Conservation (phyloP, 495 filamentous ascomycete species). For the Copromyces sp. region DNA sequence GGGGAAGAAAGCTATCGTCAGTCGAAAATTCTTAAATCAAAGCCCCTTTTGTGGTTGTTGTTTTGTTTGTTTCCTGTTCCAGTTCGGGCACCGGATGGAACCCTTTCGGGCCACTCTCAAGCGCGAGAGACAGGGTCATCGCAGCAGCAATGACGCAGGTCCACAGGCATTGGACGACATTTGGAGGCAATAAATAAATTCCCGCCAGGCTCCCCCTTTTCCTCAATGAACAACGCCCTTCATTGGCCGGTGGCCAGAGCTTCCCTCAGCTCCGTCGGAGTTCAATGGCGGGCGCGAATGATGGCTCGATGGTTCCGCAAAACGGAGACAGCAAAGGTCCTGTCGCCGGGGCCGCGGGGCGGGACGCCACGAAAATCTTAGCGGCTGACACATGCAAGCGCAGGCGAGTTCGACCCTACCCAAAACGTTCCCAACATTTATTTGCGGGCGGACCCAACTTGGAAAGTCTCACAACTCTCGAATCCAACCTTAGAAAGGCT, state of each 20-base stretch:
- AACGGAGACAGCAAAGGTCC: neutral
- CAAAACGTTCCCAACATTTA: neutral
- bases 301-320: neutral
- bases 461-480: neutral
- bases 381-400: neutral
- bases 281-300: neutral
- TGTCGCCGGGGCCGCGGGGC: neutral
- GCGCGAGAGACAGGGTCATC: neutral
- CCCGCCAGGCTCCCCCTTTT: neutral
- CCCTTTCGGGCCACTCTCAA: neutral
- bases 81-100: neutral
- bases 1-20: neutral
- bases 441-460: neutral
- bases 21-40: neutral
- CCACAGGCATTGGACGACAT: neutral
- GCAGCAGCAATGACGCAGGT: neutral
- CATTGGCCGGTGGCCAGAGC: neutral
- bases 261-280: neutral
- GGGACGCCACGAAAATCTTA: neutral
- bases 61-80: neutral
- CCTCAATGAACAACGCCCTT: neutral
- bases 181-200: neutral
- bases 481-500: neutral
- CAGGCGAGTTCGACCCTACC: neutral
- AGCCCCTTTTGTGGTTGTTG: neutral